Evolutionary conservation across 345 rosid species (phyloP), one percentile per base, ranked within the genome.

Genomic region (Raphanus sativus): DNA sequence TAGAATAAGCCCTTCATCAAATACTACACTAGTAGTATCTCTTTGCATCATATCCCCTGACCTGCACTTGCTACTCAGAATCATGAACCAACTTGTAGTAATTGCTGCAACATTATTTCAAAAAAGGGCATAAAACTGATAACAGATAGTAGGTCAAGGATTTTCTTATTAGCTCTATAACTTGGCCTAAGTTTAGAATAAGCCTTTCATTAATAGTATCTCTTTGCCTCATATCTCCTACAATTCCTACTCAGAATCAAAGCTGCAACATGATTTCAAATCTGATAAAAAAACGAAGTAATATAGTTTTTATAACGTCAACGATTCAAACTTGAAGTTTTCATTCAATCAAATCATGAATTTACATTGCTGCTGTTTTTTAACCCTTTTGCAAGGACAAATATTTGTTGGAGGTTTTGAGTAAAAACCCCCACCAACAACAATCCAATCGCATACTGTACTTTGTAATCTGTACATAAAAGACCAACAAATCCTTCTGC

Each of bases 401-500:
- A 48, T 48, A 48, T 17, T 48, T 48, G 55, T 48, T 48, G 4
- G 52, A 15, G 55, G 8, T 45, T n/a, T 48, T 48, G 55, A 48
- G 55, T 48, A 24, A 80, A 79, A 81, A 33, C 9, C 52, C 50
- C 52, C 52, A 11, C 52, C 52, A 11, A 15, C 52, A 11, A 5
- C 55, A 12, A 13, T 42, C 52, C 52, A 12, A 45, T 42, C 52
- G 15, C 52, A 42, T 4, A 4, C n/a, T n/a, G n/a, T 4, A 4
- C 55, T 48, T 48, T 48, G 17, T 48, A 48, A 48, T 48, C 55
- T 48, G 54, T 48, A 48, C 55, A 48, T 48, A 13, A 48, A 48
- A 48, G 55, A 48, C 55, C 82, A 81, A 82, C 81, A 85, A 82
- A 82, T 75, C 86, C 78, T 69, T 70, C 78, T 48, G 79, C 83